Evolutionary conservation across 75 land plant species (phyloP).

Genomic region (Sequoiadendron giganteum): DNA sequence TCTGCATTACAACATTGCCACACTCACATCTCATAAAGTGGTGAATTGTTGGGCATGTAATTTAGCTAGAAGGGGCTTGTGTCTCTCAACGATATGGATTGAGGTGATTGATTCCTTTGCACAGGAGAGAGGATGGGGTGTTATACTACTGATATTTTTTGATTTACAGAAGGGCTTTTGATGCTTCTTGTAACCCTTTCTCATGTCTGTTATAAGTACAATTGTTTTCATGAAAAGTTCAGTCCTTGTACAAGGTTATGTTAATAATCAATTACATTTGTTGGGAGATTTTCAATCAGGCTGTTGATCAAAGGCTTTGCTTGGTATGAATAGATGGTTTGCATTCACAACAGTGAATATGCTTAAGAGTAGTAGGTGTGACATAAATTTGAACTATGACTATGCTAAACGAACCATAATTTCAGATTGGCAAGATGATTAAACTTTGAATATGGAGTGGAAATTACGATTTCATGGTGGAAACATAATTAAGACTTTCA

Average conservation of each 20-base stretch:
- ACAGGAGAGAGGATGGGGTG: background rate
- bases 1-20: background rate
- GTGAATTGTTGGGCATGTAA: slow-evolving; percentile 2
- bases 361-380: background rate
- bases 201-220: background rate
- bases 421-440: no score
- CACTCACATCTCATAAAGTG: background rate
- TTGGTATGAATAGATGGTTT: background rate
- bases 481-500: no score
- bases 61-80: background rate
- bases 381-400: no score
- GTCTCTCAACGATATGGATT: background rate
- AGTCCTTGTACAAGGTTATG: background rate
- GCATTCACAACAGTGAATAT: background rate
- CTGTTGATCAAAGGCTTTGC: background rate
- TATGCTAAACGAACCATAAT: no score
- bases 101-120: background rate
- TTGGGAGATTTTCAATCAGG: background rate
- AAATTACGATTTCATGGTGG: no score
- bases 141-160: background rate
- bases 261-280: background rate
- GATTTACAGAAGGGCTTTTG: background rate
- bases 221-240: background rate
- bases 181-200: background rate
- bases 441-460: no score